Evolutionary conservation across 2,329 filamentous ascomycete genomes (phyloP).

Genomic region (Cordyceps pruinosa): DNA sequence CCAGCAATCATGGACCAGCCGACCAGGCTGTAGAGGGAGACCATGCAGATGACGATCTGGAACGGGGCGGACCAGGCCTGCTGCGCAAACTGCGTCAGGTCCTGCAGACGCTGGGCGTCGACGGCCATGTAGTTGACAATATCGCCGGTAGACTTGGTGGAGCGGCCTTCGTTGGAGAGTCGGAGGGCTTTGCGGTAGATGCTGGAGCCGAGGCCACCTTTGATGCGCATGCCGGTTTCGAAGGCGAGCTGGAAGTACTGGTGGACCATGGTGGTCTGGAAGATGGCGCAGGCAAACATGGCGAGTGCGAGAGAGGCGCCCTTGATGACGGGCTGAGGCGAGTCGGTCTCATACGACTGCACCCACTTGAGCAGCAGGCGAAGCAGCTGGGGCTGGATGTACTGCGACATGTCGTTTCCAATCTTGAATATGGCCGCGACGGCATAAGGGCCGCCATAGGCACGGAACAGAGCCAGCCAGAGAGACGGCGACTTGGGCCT

Average conservation of each 20-base stretch:
- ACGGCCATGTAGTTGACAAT: constrained; percentile 99
- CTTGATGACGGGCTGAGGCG: constrained; percentile 70
- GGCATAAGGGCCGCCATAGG: constrained; percentile 79
- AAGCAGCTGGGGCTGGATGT: constrained; percentile 84
- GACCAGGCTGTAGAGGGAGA: constrained; percentile 90
- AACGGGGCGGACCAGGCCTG: constrained; percentile 96
- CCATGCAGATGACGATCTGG: constrained; percentile 92
- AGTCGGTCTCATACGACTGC: constrained; percentile 60
- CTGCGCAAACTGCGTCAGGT: constrained; percentile 90
- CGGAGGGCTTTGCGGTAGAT: constrained; percentile 90
- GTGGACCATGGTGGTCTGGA: constrained; percentile 85
- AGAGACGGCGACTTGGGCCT: constrained; percentile 57
- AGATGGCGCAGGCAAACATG: constrained; percentile 84
- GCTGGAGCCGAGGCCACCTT: constrained; percentile 77
- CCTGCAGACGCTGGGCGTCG: constrained; percentile 89
- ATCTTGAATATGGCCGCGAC: constrained; percentile 80
- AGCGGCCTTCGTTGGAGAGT: constrained; percentile 86
- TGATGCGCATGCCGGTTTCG: constrained; percentile 94
- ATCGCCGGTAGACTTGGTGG: constrained; percentile 86
- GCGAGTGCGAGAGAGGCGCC: constrained; percentile 81
- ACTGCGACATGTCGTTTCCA: constrained; percentile 79
- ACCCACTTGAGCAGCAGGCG: constrained; percentile 80
- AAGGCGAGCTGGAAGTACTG: constrained; percentile 97
- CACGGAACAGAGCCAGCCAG: constrained; percentile 77
- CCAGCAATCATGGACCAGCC: constrained; percentile 94